Evolutionary conservation across 352 stramenopile genomes (phyloP), one percentile per base, ranked within the genome.

Genomic region (Phytophthora kernoviae): DNA sequence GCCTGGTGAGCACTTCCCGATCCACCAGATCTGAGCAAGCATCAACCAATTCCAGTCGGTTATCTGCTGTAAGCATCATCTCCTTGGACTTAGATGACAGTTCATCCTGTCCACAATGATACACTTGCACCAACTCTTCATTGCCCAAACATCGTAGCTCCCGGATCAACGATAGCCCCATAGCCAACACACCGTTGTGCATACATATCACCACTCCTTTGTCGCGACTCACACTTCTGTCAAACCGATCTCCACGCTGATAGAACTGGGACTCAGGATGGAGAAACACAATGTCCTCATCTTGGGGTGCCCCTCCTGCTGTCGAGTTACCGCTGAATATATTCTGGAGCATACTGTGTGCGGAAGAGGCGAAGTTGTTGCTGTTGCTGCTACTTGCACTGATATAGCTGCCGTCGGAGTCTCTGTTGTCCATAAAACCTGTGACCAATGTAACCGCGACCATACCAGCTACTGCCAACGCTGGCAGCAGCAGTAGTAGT

Each of bases 21-120:
- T 20, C 26, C 1, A 63, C 10, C 12, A 81, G 41, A 52, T 77
- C 56, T 12, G 47, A 65, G 54, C 73, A 81, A 20, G 77, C 65
- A 37, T 81, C 73, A 11, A 81, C 62, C 14, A 79, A 54, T 33
- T 82, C 73, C 20, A 82, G 26, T 24, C 53, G 53, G 42, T 60
- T 48, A 41, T 78, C 68, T 1, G 47, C 41, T 1, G 24, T 42
- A 14, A 68, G 54, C 26, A 75, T 30, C 21, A 74, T 45, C 11
- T 55, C 26, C 17, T 37, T 70, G 6, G 50, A 68, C 21, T 60
- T 17, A 0, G 18, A 8, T 2, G 62, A 73, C 17, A 82, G 43
- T 49, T 82, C 73, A 30, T 62, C 40, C 14, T 60, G 53, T 10
- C 59, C 59, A n/a, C 59, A 68, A 10, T 68, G 59, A 68, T 68